A percentile compares a stretch with the other conserved stretches of the same genome.
Conservation (phyloP, 2,329 filamentous ascomycete genomes). For the Leptographium wingfieldii region DNA sequence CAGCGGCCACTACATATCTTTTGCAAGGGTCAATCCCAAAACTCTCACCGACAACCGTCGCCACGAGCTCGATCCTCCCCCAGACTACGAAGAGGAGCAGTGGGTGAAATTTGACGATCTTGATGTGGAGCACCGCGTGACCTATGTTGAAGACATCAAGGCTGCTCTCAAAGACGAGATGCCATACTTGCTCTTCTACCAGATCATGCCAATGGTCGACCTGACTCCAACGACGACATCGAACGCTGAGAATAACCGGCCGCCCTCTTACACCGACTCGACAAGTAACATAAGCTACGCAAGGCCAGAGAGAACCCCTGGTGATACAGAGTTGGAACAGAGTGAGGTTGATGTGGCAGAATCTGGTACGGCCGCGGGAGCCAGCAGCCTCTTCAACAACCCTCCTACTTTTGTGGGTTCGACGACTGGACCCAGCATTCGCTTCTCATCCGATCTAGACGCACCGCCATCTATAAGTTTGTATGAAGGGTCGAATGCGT, state of each 20-base stretch:
- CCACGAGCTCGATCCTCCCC: slow-evolving; percentile 43
- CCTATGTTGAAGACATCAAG: slow-evolving; percentile 64
- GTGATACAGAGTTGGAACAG: slow-evolving; percentile 11
- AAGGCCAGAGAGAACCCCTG: slow-evolving; percentile 14
- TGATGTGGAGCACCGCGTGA: slow-evolving; percentile 52
- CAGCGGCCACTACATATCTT: slow-evolving; percentile 82
- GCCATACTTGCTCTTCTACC: slow-evolving; percentile 91
- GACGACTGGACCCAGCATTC: slow-evolving; percentile 34
- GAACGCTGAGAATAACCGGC: slow-evolving; percentile 33
- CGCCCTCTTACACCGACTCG: slow-evolving; percentile 47
- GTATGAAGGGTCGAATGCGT: slow-evolving; percentile 24
- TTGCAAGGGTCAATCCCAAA: slow-evolving; percentile 61
- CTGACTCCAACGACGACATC: slow-evolving; percentile 38
- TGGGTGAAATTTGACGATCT: slow-evolving; percentile 95
- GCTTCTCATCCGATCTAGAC: slow-evolving; percentile 44
- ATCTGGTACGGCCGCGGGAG: not conserved
- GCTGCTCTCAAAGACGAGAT: slow-evolving; percentile 72
- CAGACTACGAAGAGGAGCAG: slow-evolving; percentile 55
- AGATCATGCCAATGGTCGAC: slow-evolving; percentile 76
- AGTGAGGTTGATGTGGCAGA: slow-evolving; percentile 19
- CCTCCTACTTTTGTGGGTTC: slow-evolving; percentile 18
- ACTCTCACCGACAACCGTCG: slow-evolving; percentile 47
- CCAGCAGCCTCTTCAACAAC: slow-evolving; percentile 32
- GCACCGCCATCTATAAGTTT: slow-evolving; percentile 34
- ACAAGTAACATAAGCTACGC: slow-evolving; percentile 24